These are phyloP conservation scores for Globisporangium rhizosaccharum DNA, from an alignment of 352 stramenopile genomes.

Conservation along the genomic window DNA sequence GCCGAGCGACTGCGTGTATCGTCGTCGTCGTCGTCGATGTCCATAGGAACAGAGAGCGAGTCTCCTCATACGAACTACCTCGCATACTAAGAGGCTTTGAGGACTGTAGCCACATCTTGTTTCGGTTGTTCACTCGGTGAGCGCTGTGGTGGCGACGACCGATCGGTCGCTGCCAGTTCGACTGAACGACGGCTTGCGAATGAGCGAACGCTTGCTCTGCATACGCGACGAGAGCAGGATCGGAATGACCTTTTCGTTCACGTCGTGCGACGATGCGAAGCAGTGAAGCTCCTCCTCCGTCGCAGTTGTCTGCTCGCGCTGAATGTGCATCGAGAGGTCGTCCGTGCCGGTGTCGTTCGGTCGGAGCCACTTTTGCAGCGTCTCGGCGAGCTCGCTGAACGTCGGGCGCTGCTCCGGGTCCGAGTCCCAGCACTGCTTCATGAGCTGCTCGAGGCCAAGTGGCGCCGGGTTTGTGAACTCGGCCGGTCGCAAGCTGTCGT, in stretches of 20 bases:
- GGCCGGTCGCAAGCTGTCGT: conserved; percentile 54
- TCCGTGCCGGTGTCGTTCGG: conserved; percentile 17
- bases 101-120: too few species aligned
- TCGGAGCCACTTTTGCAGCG: conserved; percentile 48
- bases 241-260: conserved; percentile 54
- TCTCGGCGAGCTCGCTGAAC: conserved; percentile 57
- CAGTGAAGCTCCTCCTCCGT: conserved; percentile 43
- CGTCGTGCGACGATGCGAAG: conserved; percentile 60
- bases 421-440: conserved; percentile 70
- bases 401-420: conserved; percentile 60
- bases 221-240: conserved; percentile 41
- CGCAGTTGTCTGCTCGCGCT: conserved; percentile 37
- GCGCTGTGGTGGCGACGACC: background rate
- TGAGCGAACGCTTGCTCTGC: conserved; percentile 17
- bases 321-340: conserved; percentile 51
- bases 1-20: too few species aligned
- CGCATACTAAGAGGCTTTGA: too few species aligned
- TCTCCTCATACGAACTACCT: too few species aligned
- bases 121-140: background rate
- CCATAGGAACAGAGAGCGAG: too few species aligned
- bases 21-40: too few species aligned
- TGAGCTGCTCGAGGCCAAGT: conserved; percentile 57
- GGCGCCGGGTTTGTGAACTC: conserved; percentile 45
- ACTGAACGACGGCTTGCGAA: conserved; percentile 6
- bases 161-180: conserved; percentile 6